Evolutionary conservation across 2,329 filamentous ascomycete species (phyloP).

Genomic region (Penicillium polonicum): DNA sequence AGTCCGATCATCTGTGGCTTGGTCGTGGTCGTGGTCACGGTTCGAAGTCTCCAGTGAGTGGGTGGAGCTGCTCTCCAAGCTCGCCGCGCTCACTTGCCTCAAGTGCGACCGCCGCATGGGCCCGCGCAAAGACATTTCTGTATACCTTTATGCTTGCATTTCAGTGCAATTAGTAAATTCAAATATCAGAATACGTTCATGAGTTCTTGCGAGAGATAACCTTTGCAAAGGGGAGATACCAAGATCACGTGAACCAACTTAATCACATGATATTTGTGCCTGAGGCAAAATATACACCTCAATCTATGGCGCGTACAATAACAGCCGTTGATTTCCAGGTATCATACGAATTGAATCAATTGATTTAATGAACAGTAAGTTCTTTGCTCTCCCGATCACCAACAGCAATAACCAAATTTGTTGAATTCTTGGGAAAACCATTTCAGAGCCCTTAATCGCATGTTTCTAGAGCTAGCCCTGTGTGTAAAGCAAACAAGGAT

Average conservation of each 20-base stretch:
- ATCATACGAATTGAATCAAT: not conserved
- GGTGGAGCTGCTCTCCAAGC: conserved; percentile 37
- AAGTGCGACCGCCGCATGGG: conserved; percentile 43
- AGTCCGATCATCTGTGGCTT: conserved; percentile 28
- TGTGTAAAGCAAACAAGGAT: not conserved
- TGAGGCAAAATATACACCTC: not conserved
- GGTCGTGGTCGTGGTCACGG: conserved; percentile 29
- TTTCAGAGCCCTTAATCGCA: not conserved
- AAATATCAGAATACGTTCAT: not conserved
- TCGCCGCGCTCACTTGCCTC: conserved; percentile 43
- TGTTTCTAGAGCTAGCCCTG: not conserved
- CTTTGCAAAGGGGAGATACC: conserved; percentile 4
- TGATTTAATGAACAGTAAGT: too few relatives aligned
- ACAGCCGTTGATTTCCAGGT: not conserved
- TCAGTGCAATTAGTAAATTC: conserved; percentile 11
- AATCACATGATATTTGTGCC: not conserved
- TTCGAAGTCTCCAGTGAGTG: conserved; percentile 31
- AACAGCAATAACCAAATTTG: too few relatives aligned
- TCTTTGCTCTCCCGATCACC: not conserved
- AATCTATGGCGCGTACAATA: not conserved
- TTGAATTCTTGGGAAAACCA: not conserved
- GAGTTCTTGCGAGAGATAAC: conserved; percentile 1
- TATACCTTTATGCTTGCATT: conserved; percentile 21
- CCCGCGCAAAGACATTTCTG: conserved; percentile 41
- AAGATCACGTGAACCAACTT: not conserved